Evolutionary conservation across 1,139 yeast genomes (phyloP), one percentile per base, ranked within the genome.

Genomic region (Meyerozyma sp.): DNA sequence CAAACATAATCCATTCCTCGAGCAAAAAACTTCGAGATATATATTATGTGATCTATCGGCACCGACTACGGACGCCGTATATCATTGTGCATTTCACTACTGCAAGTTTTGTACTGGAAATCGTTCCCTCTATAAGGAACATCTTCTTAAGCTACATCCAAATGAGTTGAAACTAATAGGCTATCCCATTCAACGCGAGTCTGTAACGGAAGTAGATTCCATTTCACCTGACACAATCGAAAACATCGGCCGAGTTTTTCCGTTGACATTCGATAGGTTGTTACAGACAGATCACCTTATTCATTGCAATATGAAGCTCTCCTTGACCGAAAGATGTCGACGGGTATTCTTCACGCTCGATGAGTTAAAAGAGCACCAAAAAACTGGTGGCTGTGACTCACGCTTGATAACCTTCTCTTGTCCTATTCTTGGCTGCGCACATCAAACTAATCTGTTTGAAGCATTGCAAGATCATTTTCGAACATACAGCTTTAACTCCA

Each of bases 61-160:
- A 8, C 34, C 16, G 2, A 8, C 16, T 30, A 13, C 14, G 5
- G 20, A 14, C 14, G 6, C 16, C 5, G 47, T 66, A 3, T 63
- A 51, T 41, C 39, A 49, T 23, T 70, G 75, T 50, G 68, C 68
- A 4, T 65, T 70, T 43, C 47, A 49, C 6, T 40, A 46, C 4
- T 70, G 75, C 47, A 42, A 50, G 11, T 66, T 63, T 40, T 59
- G 66, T 29, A 62, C 73, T 0, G 71, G 69, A 0, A 66, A 66
- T 43, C 61, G 56, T 34, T 41, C 47, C 8, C 44, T 65, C 25
- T 70, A 66, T 49, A 57, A 61, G 40, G 51, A 50, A 4, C 77
- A 71, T 47, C 51, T 71, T 9, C 47, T 68, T 5, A 55, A 55
- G 2, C 42, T 40, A 9, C 77, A 71, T 45, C 29, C 54, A 2